phyloP scores from a whole-genome alignment of 148 eudicot genomes.

The Gaultheria prostrata region DNA sequence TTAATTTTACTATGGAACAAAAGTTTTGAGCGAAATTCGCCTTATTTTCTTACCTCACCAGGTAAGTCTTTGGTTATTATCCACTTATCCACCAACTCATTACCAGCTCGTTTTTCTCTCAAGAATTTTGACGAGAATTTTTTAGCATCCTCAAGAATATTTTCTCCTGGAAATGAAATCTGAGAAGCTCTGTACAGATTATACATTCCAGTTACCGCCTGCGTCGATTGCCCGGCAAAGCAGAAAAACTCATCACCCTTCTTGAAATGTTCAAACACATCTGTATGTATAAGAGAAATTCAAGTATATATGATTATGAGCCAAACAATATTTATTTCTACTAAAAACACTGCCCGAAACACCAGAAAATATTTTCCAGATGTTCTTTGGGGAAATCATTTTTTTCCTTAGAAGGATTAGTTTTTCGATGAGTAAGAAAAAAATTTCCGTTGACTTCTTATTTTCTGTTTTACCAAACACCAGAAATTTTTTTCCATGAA shows the following conservation, averaged over 20 bases:
- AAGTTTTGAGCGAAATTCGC: background rate
- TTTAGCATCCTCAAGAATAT: constrained; percentile 50
- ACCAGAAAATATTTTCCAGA: too few species aligned
- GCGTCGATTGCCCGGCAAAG: constrained; percentile 45
- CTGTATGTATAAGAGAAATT: constrained; percentile 24
- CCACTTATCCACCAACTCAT: constrained; percentile 63
- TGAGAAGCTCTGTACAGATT: constrained; percentile 63
- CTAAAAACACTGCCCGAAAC: too few species aligned
- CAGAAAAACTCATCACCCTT: constrained; percentile 50
- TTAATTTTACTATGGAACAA: background rate
- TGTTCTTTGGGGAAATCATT: too few species aligned
- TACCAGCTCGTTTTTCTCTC: constrained; percentile 34
- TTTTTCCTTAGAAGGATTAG: too few species aligned
- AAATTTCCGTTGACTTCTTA: too few species aligned
- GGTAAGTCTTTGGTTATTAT: constrained; percentile 53
- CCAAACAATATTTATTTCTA: background rate
- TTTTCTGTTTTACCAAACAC: too few species aligned
- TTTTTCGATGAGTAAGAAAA: too few species aligned
- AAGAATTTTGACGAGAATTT: constrained; percentile 40
- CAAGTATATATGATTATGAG: background rate
- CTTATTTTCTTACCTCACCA: constrained; percentile 44
- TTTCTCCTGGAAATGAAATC: constrained; percentile 49
- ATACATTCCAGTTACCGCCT: constrained; percentile 50
- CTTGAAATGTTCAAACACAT: constrained; percentile 54
- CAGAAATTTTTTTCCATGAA: too few species aligned